A percentile compares a stretch with the other conserved stretches of the same genome.
These are phyloP conservation scores for Yamadazyma sp. DNA, from an alignment of 805 yeast species.

Conservation along the genomic window DNA sequence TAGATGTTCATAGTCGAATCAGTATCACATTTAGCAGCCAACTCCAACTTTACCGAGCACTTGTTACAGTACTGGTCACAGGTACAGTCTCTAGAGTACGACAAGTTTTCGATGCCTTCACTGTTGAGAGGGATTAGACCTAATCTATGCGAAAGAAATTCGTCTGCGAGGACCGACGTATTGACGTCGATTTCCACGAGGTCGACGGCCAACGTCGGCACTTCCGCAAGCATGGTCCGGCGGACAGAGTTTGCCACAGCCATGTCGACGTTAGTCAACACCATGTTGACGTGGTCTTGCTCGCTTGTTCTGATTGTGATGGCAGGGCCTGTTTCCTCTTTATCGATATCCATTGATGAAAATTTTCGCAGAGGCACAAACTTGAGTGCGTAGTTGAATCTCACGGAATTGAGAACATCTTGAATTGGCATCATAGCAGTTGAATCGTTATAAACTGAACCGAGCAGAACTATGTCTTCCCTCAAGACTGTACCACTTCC, in stretches of 20 bases:
- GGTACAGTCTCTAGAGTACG: constrained; percentile 92
- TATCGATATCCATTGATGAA: constrained; percentile 25
- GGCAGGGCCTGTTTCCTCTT: constrained; percentile 57
- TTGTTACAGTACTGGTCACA: constrained; percentile 97
- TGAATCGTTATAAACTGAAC: no score
- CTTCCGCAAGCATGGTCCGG: constrained; percentile 91
- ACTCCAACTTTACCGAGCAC: constrained; percentile 84
- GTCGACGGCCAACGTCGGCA: constrained; percentile 95
- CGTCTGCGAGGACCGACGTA: constrained; percentile 95
- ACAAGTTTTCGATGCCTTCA: constrained; percentile 76
- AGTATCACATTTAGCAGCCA: constrained; percentile 86
- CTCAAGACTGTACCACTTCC: constrained; percentile 38
- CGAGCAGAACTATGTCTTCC: neutral
- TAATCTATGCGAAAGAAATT: constrained; percentile 88
- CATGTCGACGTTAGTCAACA: constrained; percentile 81
- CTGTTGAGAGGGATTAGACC: constrained; percentile 90
- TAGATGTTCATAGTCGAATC: constrained; percentile 89
- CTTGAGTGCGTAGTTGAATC: neutral
- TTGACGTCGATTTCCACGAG: constrained; percentile 91
- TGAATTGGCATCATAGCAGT: no score
- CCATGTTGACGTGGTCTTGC: constrained; percentile 85
- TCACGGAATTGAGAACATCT: neutral
- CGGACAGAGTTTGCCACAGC: constrained; percentile 91
- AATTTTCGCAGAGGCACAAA: constrained; percentile 9
- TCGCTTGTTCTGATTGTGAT: constrained; percentile 87